phyloP scores from a whole-genome alignment of 805 yeast species.

The Kazachstania viticola region DNA sequence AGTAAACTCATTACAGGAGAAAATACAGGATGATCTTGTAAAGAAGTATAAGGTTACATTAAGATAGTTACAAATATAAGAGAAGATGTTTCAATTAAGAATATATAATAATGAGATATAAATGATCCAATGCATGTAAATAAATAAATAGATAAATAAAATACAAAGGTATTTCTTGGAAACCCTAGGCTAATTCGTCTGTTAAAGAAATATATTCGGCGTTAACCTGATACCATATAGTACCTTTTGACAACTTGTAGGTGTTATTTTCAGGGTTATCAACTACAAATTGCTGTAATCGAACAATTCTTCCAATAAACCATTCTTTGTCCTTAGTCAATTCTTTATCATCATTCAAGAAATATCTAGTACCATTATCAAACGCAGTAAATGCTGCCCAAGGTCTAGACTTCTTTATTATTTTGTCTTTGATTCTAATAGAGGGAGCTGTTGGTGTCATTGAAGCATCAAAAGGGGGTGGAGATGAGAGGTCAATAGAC shows the following conservation, averaged over 20 bases:
- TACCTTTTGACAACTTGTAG: constrained; percentile 48
- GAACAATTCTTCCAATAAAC: constrained; percentile 61
- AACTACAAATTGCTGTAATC: constrained; percentile 45
- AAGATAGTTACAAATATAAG: constrained; percentile 22
- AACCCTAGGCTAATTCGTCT: background rate
- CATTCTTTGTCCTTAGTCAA: constrained; percentile 48
- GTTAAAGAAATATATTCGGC: constrained; percentile 28
- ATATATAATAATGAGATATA: background rate
- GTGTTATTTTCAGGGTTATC: constrained; percentile 44
- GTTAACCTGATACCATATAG: constrained; percentile 52
- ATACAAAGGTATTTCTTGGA: too few species aligned
- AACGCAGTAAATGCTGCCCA: constrained; percentile 92
- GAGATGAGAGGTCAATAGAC: constrained; percentile 25
- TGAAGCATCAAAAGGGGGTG: constrained; percentile 17
- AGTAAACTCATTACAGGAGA: constrained; percentile 59
- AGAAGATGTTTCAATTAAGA: too few species aligned
- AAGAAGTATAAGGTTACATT: constrained; percentile 45
- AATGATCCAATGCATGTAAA: background rate
- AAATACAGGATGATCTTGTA: constrained; percentile 48
- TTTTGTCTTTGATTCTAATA: background rate
- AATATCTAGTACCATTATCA: constrained; percentile 69
- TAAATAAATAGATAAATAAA: background rate
- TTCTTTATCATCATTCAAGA: constrained; percentile 34
- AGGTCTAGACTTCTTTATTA: constrained; percentile 30
- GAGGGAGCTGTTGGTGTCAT: background rate